Base-by-base conservation (phyloP, 768 basidiomycete species). In the Leucocoprinus sp. region DNA sequence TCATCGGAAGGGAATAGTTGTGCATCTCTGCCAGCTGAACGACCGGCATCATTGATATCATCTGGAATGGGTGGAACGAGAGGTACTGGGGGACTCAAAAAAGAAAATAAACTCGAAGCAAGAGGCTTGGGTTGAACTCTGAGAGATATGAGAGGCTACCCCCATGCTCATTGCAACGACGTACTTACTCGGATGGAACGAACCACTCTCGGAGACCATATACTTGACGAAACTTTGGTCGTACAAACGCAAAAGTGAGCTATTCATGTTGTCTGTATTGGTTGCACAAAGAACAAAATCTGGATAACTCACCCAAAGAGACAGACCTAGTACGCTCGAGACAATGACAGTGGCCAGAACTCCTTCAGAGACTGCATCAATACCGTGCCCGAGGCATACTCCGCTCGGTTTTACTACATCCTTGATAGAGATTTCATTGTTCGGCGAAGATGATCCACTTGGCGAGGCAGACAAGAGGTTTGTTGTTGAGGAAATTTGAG, bases 121-220 rank as follows among this genome's bases (percentile, higher is more conserved):
- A 84, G 68, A 19, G 78, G 74, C 57, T 74, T 70, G 23, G 84
- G 82, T 29, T 84, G 82, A 24, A 79, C 61, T 41, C 84, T 86
- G 44, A 34, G 31, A 37, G 19, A 38, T 12, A 34, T 18, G 27
- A 45, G 37, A 24, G n/a, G 21, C 37, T 23, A 37, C 28, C 43
- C 18, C n/a, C 17, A 40, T 40, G 24, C 18, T n/a, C 22, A 21
- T 21, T 15, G 26, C 26, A 29, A 21, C 4, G 15, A n/a, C 15
- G 41, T 2, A 71, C 80, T 63, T 57, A 88, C 84, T 75, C 74
- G 61, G 69, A 74, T 37, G 74, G 77, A 12, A 81, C 72, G 59
- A 89, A 89, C 85, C 85, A 89, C 57, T 86, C 83, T 55, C 85
- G 67, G 38, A 82, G 58, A 15, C 66, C 81, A 53, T 87, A 89